Evolutionary conservation across 2,329 filamentous ascomycete species (phyloP).

Genomic region (Beauveria brongniartii): DNA sequence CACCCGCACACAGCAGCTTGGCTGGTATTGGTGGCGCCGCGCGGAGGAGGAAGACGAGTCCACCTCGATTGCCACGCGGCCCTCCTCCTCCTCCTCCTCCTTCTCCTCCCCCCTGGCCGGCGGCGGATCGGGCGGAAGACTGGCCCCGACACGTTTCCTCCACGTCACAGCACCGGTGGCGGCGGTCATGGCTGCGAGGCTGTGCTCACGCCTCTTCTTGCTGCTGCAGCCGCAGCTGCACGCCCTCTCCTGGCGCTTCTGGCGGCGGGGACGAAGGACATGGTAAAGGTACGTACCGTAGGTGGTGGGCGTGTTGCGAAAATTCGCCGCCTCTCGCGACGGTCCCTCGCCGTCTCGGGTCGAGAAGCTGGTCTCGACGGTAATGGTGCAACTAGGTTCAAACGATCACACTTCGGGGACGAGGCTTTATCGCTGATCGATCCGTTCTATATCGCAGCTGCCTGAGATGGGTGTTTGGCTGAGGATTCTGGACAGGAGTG

Average conservation of each 20-base stretch:
- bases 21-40: not conserved
- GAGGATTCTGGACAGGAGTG: not conserved
- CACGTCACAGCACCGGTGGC: not conserved
- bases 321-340: not conserved
- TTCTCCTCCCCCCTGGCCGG: too few relatives aligned
- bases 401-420: not conserved
- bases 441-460: not conserved
- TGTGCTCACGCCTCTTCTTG: not conserved
- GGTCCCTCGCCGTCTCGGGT: not conserved
- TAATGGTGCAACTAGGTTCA: not conserved
- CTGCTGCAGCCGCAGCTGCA: not conserved
- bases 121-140: not conserved
- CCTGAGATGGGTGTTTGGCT: not conserved
- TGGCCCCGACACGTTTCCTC: not conserved
- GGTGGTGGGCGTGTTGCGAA: not conserved
- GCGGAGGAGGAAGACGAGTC: not conserved
- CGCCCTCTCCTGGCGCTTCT: not conserved
- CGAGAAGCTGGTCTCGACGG: not conserved
- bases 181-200: not conserved
- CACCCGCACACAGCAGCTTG: not conserved
- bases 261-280: not conserved
- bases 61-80: not conserved
- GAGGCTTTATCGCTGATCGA: not conserved
- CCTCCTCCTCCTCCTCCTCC: not conserved
- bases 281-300: not conserved